Evolutionary conservation across 495 filamentous ascomycete species (phyloP), one percentile per base, ranked within the genome.

Genomic region (Paragyromitra xinjiangensis): DNA sequence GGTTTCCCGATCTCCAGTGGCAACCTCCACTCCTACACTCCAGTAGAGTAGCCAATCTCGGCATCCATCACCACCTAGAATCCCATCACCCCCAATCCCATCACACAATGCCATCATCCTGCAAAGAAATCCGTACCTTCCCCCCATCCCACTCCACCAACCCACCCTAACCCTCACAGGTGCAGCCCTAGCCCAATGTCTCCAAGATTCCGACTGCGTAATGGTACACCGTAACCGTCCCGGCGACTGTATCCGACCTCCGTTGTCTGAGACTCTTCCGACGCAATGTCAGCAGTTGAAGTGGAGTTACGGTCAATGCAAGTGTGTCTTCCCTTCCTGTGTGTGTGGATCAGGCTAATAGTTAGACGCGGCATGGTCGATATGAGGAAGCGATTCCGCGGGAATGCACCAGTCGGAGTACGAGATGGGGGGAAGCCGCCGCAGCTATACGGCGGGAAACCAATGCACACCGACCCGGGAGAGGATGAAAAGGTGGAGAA

Each of bases 361-460:
- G 29, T 7, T 12, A 88, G 87, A 81, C 92, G 94, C 69, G 95
- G 96, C 64, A 89, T 96, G 90, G 89, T 98, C 81, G 95, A 99
- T 85, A 99, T 99, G 96, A 92, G 96, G 82, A 99, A 99, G 85
- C 91, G 96, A 26, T 98, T 99, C 86, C 89, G 96, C 55, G 96
- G 95, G n/a, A 98, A 99, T 85, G 88, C 92, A 78, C 94, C 95
- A 56, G 87, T 97, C 75, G 87, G 89, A 34, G 87, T 92, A 37
- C 78, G 86, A 55, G 82, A 85, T 24, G 83, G 84, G 61, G 86
- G 87, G 24, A 82, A 69, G 42, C 86, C 86, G 6, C 86, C 87
- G 70, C 92, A 94, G 83, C 83, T 98, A 63, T 98, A 98, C 84
- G 93, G 89, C 8, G 94, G 94, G 40, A 89, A 88, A 81, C 88